A percentile compares a stretch with the other conserved stretches of the same genome.
These are phyloP conservation scores for Dryadomyces sulphureus DNA, from an alignment of 2,329 filamentous ascomycete species.

Conservation along the genomic window DNA sequence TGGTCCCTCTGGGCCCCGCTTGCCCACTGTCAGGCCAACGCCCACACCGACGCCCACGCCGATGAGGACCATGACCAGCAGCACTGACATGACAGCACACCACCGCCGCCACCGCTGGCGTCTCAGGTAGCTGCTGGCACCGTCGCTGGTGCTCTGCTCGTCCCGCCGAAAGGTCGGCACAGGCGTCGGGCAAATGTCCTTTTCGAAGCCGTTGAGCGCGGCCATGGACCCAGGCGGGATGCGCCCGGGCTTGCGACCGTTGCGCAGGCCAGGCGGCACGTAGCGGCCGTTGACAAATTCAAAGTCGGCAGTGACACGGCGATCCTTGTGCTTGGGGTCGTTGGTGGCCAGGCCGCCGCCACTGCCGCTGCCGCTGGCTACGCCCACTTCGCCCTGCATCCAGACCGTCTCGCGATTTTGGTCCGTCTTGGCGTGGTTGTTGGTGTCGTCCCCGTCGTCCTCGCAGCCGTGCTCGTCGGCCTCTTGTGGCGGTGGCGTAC, in stretches of 20 bases:
- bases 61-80: constrained; percentile 17
- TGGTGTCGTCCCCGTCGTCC: neutral
- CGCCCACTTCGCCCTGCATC: neutral
- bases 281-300: constrained; percentile 12
- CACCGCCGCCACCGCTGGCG: constrained; percentile 22
- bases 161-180: neutral
- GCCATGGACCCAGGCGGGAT: constrained; percentile 1
- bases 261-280: constrained; percentile 10
- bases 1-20: neutral
- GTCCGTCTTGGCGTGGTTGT: no score
- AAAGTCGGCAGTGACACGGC: constrained; percentile 7
- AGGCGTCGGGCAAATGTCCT: neutral
- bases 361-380: neutral
- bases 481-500: constrained; percentile 19
- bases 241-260: constrained; percentile 9
- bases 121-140: constrained; percentile 8
- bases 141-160: constrained; percentile 9
- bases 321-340: neutral
- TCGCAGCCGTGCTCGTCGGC: constrained; percentile 6
- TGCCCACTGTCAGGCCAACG: constrained; percentile 18
- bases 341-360: neutral
- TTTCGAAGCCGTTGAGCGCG: neutral
- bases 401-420: neutral
- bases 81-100: constrained; percentile 16
- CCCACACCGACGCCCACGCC: constrained; percentile 25